Conservation (phyloP, 345 rosid genomes). For the Syzygium grande region DNA sequence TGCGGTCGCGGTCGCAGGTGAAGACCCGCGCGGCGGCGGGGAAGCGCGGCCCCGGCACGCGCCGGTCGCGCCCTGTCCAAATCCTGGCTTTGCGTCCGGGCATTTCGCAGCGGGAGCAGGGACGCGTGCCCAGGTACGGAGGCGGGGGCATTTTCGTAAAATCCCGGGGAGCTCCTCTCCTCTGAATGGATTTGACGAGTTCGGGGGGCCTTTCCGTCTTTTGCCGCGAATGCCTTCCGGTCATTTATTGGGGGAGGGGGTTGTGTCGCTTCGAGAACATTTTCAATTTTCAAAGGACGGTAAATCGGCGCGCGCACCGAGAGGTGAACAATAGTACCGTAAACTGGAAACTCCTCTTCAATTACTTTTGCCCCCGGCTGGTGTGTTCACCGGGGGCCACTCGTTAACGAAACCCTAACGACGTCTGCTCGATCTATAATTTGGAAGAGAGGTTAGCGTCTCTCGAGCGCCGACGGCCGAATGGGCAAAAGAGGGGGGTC, state of each 20-base stretch:
- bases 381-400: too few species aligned
- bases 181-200: too few species aligned
- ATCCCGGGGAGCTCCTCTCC: neutral
- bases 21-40: neutral
- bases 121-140: neutral
- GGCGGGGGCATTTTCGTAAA: neutral
- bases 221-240: neutral
- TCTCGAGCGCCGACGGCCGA: fast-evolving
- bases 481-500: fast-evolving
- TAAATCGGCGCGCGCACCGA: neutral
- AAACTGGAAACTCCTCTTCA: neutral
- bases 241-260: neutral
- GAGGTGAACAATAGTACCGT: neutral
- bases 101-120: neutral
- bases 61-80: neutral
- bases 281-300: neutral
- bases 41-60: neutral
- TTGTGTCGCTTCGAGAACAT: too few species aligned
- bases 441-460: fast-evolving
- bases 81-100: neutral
- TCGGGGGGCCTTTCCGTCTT: too few species aligned
- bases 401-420: neutral
- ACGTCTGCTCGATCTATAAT: too few species aligned
- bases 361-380: neutral
- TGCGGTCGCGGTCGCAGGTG: neutral